Conservation (phyloP, 2,329 filamentous ascomycete species). For the Fusarium chaquense region DNA sequence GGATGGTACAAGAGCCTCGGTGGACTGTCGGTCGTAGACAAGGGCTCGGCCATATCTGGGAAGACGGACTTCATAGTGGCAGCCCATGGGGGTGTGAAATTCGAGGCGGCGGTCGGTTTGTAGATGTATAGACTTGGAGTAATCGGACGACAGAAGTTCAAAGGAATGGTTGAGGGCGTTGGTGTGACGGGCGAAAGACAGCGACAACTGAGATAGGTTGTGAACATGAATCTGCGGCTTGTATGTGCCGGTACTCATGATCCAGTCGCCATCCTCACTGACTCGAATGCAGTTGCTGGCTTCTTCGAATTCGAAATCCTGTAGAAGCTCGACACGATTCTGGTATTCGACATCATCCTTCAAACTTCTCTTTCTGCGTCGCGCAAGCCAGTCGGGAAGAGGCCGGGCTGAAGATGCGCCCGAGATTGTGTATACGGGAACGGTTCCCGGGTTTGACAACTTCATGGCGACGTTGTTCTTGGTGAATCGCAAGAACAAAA, state of each 20-base stretch:
- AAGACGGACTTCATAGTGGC: conserved; percentile 89
- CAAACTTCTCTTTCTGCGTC: conserved; percentile 87
- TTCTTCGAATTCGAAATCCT: conserved; percentile 98
- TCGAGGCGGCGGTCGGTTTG: conserved; percentile 92
- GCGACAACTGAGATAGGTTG: conserved; percentile 88
- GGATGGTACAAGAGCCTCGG: conserved; percentile 87
- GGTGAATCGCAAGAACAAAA: conserved; percentile 28
- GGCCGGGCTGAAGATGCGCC: conserved; percentile 89
- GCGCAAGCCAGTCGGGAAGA: conserved; percentile 94
- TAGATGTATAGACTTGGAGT: conserved; percentile 92
- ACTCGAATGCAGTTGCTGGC: conserved; percentile 90
- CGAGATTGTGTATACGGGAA: conserved; percentile 94
- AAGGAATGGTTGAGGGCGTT: conserved; percentile 93
- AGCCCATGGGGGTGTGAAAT: conserved; percentile 89
- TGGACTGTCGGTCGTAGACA: conserved; percentile 82
- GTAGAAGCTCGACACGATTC: conserved; percentile 91
- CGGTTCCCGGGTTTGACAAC: conserved; percentile 82
- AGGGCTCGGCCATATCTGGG: conserved; percentile 93
- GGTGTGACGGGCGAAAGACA: conserved; percentile 95
- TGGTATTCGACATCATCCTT: conserved; percentile 95
- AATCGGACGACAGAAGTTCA: conserved; percentile 87
- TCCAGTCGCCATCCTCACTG: conserved; percentile 96
- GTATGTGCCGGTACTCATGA: conserved; percentile 90
- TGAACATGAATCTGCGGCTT: conserved; percentile 86
- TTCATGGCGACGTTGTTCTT: conserved; percentile 68